A percentile compares a stretch with the other conserved stretches of the same genome.
Conservation (phyloP, 2,329 filamentous ascomycete genomes). For the Colletotrichum godetiae region DNA sequence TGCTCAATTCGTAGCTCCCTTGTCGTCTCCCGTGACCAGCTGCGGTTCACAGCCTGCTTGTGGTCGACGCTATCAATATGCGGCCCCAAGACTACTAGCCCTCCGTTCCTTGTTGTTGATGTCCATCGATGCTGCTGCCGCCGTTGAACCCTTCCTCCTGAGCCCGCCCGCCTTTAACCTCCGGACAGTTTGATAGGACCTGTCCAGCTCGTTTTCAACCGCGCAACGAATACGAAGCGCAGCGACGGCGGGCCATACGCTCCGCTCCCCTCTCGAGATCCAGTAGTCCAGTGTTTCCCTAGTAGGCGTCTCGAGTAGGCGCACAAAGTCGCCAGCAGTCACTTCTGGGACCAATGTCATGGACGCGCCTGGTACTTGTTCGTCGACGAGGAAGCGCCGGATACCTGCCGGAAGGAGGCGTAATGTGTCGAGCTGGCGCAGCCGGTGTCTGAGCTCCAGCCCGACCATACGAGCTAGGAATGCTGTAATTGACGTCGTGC, state of each 20-base stretch:
- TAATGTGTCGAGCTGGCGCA: constrained; percentile 84
- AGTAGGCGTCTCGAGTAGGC: constrained; percentile 86
- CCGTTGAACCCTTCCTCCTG: constrained; percentile 54
- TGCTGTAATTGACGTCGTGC: constrained; percentile 66
- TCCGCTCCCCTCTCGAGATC: constrained; percentile 85
- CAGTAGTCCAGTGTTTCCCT: constrained; percentile 82
- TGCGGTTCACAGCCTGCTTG: constrained; percentile 5
- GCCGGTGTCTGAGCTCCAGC: constrained; percentile 82
- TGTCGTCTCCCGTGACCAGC: not conserved
- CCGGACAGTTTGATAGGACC: constrained; percentile 83
- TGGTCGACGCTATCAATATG: constrained; percentile 11
- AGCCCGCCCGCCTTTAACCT: constrained; percentile 66
- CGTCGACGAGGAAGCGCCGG: constrained; percentile 83
- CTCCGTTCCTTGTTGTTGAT: constrained; percentile 32
- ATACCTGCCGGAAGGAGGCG: constrained; percentile 77
- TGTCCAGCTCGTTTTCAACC: constrained; percentile 88
- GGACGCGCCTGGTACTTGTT: constrained; percentile 81
- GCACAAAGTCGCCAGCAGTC: constrained; percentile 76
- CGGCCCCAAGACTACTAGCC: constrained; percentile 37
- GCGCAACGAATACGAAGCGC: constrained; percentile 85
- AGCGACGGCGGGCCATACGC: constrained; percentile 90
- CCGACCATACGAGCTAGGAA: constrained; percentile 76
- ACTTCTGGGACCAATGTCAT: constrained; percentile 88
- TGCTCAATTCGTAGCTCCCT: not conserved
- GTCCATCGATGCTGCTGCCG: constrained; percentile 33